Conservation (phyloP, 305 asterid genomes). For the Fraxinus sp. region DNA sequence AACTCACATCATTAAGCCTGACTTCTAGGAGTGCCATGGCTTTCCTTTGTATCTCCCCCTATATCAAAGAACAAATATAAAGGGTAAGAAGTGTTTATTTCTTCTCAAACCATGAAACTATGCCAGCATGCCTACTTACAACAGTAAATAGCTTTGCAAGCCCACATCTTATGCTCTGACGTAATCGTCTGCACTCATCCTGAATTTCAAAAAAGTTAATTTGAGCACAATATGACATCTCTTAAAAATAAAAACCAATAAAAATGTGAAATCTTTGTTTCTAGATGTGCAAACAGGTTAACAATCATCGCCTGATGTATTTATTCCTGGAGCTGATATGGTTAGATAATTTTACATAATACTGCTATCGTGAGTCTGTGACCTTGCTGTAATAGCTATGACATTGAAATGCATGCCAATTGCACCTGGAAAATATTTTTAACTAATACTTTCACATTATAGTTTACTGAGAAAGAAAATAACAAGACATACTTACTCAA, state of each 20-base stretch:
- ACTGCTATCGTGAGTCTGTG: neutral
- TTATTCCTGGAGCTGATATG: neutral
- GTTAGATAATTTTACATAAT: neutral
- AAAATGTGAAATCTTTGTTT: neutral
- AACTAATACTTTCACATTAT: neutral
- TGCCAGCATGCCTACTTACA: constrained; percentile 50
- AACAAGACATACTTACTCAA: neutral
- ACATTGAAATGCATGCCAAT: neutral
- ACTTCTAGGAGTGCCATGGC: constrained; percentile 67
- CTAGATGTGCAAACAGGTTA: neutral
- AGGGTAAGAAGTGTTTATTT: constrained; percentile 13
- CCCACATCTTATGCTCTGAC: constrained; percentile 81
- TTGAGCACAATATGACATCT: neutral
- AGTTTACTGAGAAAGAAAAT: neutral
- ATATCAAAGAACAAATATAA: constrained; percentile 27
- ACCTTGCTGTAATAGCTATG: neutral
- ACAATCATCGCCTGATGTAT: neutral
- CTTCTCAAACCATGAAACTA: constrained; percentile 22
- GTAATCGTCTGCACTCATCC: constrained; percentile 87
- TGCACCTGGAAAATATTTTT: neutral
- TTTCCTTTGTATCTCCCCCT: constrained; percentile 79
- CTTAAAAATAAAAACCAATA: neutral
- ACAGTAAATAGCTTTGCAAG: constrained; percentile 69
- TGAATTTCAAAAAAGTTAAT: constrained; percentile 32
- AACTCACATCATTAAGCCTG: constrained; percentile 66